Evolutionary conservation across 192 early-diverging fungal genomes (phyloP), one percentile per base, ranked within the genome.

Genomic region (Kappamyces sp.): DNA sequence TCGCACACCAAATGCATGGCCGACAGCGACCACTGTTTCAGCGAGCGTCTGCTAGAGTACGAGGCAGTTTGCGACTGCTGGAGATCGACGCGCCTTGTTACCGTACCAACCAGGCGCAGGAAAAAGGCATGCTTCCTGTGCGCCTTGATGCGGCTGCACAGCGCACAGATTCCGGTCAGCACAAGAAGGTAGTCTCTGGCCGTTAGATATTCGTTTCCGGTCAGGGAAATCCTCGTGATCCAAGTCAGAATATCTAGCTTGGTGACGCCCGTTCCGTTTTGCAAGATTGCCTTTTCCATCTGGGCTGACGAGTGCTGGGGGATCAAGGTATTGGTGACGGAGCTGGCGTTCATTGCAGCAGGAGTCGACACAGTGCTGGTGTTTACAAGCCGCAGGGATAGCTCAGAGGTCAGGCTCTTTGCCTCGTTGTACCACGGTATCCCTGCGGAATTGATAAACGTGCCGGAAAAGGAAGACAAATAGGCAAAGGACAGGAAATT

Each of bases 61-160:
- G 23, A 23, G 23, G 23, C 23, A 23, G 23, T 23, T 23, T 23
- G 23, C 23, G 23, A 23, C 23, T 23, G 23, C 23, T 23, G 23
- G 23, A 23, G 23, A 23, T 23, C 23, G 23, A 23, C 23, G 23
- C 23, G 23, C 23, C 23, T 23, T 23, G 23, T 23, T 23, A 23
- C 23, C 23, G 23, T 46, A n/a, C 32, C 52, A 62, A 35, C 49
- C 41, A 55, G 51, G n/a, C 52, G 33, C 55, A 89, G 67, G 53
- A 84, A 87, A 65, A 89, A 86, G 1, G 84, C 81, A 53, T 89
- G 84, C 60, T 89, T 89, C 34, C 84, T 54, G 23, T 67, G 47
- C 41, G 74, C 75, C 43, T 82, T 83, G 37, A 89, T 74, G 8
- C 65, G 66, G 2, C 75, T 75, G 49, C 82, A 84, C 33, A 87